Conservation (phyloP, 306 rosid genomes). For the Quercus aquifolioides region DNA sequence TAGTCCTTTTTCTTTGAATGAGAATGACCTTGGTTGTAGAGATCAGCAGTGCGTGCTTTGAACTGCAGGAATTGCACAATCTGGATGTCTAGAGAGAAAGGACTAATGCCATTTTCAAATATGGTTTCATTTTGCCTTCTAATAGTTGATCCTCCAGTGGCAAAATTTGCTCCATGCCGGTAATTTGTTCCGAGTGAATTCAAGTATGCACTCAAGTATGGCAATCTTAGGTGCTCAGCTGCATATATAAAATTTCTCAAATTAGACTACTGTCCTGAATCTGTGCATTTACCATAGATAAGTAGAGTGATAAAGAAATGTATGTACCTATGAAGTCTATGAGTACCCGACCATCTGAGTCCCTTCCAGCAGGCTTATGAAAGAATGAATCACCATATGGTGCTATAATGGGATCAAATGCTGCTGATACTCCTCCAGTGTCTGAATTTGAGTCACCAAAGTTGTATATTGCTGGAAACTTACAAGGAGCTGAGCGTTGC, state of each 20-base stretch:
- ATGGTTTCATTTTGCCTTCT: slow-evolving; percentile 84
- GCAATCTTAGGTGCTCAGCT: slow-evolving; percentile 74
- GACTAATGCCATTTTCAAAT: slow-evolving; percentile 76
- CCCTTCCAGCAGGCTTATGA: slow-evolving; percentile 68
- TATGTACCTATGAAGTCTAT: slow-evolving; percentile 71
- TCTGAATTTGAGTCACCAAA: slow-evolving; percentile 97
- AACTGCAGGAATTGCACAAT: slow-evolving; percentile 57
- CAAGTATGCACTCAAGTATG: slow-evolving; percentile 85
- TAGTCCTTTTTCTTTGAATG: no score
- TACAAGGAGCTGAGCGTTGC: slow-evolving; percentile 39
- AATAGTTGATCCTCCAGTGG: slow-evolving; percentile 92
- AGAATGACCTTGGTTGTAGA: slow-evolving; percentile 59
- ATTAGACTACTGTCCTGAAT: background rate
- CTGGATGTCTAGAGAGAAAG: slow-evolving; percentile 82
- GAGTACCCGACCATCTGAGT: slow-evolving; percentile 83
- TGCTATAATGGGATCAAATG: slow-evolving; percentile 56
- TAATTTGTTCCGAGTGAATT: slow-evolving; percentile 81
- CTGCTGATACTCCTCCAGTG: slow-evolving; percentile 91
- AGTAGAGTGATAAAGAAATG: background rate
- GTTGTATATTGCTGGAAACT: slow-evolving; percentile 85
- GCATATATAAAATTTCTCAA: slow-evolving; percentile 7
- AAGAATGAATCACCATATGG: slow-evolving; percentile 78
- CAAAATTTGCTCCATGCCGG: slow-evolving; percentile 86
- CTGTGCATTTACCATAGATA: background rate
- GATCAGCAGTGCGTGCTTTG: slow-evolving; percentile 63